Evolutionary conservation across 2,329 filamentous ascomycete genomes (phyloP).

Genomic region (Ramichloridium luteum): DNA sequence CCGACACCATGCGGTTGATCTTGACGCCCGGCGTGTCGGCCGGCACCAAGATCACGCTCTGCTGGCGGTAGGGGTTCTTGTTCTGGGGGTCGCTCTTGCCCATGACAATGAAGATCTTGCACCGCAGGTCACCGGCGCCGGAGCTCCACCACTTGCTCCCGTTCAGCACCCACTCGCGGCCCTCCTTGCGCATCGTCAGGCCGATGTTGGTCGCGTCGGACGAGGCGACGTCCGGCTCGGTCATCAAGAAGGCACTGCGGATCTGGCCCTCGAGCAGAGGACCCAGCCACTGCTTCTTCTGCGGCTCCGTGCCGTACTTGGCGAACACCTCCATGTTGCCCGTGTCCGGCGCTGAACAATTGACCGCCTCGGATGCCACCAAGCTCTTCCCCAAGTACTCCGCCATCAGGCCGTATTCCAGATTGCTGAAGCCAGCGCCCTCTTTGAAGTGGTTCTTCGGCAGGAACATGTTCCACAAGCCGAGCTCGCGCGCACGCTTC

Average conservation of each 20-base stretch:
- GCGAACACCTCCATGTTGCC: slow-evolving; percentile 42
- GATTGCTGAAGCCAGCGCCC: slow-evolving; percentile 83
- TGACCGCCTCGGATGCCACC: slow-evolving; percentile 78
- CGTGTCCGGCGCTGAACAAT: slow-evolving; percentile 41
- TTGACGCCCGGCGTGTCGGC: slow-evolving; percentile 71
- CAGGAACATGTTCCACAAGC: slow-evolving; percentile 97
- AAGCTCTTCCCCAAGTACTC: slow-evolving; percentile 83
- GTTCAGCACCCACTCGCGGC: slow-evolving; percentile 85
- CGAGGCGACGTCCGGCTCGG: slow-evolving; percentile 36
- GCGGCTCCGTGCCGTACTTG: slow-evolving; percentile 38
- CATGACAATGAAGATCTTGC: slow-evolving; percentile 91
- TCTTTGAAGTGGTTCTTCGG: slow-evolving; percentile 91
- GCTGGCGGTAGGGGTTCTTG: slow-evolving; percentile 70
- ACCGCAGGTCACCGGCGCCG: slow-evolving; percentile 83
- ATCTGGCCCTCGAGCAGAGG: slow-evolving; percentile 38
- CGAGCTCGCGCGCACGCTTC: slow-evolving; percentile 65
- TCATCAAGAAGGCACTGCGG: slow-evolving; percentile 35
- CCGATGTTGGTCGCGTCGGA: slow-evolving; percentile 39
- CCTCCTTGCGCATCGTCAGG: slow-evolving; percentile 68
- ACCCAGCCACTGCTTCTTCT: slow-evolving; percentile 39
- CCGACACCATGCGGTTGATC: slow-evolving; percentile 81
- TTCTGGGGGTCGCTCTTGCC: slow-evolving; percentile 75
- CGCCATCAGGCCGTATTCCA: slow-evolving; percentile 96
- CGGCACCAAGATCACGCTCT: slow-evolving; percentile 86
- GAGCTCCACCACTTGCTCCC: slow-evolving; percentile 99